Base-by-base conservation (phyloP, 1,284 basidiomycete species). In the Taiwanofungus camphoratus region DNA sequence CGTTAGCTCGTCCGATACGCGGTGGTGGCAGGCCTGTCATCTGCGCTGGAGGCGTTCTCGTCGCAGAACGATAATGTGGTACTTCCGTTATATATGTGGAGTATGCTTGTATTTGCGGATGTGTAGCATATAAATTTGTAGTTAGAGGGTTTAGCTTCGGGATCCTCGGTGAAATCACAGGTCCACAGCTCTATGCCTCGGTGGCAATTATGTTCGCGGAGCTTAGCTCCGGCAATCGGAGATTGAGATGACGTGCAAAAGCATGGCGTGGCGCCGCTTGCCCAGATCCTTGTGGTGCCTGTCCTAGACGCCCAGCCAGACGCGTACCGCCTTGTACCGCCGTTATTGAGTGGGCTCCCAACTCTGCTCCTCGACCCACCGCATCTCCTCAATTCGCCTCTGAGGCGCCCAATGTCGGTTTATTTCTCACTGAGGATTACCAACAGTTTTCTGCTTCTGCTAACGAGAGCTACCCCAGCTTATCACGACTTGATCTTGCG, bases 31-130 rank as follows among this genome's bases (percentile, higher is more conserved):
- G 64, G 65, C 12, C 61, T 89, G 42, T 74, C 84, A 2, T 81
- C 82, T 2, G 61, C 89, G 40, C 71, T 96, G 52, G 93, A 97
- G 65, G 93, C 90, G 13, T 67, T 92, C 44, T 90, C 87, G 16
- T 82, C 85, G 57, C 93, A 97, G 65, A 96, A 97, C 64, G 93
- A 97, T 65, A 97, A 97, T 62, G 71, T 97, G 52, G 90, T 90
- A 24, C 66, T 95, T 47, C 92, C 92, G 18, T 67, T 94, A 63
- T 94, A 87, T 61, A 82, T 90, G 68, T 95, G 91, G 90, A 82
- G 80, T 61, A 71, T 84, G 70, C 64, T 86, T 35, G 79, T 77
- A 34, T 63, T 85, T 34, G 70, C 66, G 39, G 68, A 67, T 55
- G 66, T 73, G 48, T 62, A 61, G 46, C n/a, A 46, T 48, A 42